Base-by-base conservation (phyloP, 2,329 filamentous ascomycete genomes). In the Hymenoscyphus infarciens region DNA sequence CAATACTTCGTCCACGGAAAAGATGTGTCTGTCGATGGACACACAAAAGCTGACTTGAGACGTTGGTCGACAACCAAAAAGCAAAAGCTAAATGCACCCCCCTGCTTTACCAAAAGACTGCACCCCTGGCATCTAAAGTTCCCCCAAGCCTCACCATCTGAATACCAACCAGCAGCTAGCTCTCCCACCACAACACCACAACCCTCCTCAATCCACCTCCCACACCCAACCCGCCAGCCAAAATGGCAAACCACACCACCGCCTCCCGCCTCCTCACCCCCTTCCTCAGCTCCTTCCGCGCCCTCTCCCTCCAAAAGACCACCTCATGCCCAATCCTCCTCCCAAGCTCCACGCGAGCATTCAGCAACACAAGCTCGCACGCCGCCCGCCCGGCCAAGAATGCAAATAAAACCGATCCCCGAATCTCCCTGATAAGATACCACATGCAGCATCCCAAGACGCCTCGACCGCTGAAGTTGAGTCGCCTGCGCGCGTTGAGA, bases 381-480 rank as follows among this genome's bases (percentile, higher is more conserved):
- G 29, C 58, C 57, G 63, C 63, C 22, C 52, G 56, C 33, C 15
- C 25, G 3, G 52, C 52, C 16, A 52, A 33, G 29, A 55, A 35
- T 22, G 38, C 16, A 13, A n/a, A 13, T 11, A 68, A 69, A 60
- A 61, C 22, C n/a, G 72, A 74, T 29, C 70, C 65, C 45, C 61
- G 68, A 42, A 65, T 69, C n/a, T 85, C 82, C 39, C 73, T 85
- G 61, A 90, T 91, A 75, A 82, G 87, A 71, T 91, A 90, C 78
- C 85, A 87, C 76, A 84, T 91, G 69, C 78, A 83, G 71, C 88
- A 91, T 75, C 86, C 87, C 1, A 77, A 83, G 33, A 89, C 85
- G 6, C 88, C 87, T 0, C 85, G 87, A 13, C 93, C 95, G 0
- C 85, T 99, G 68, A 89, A 92, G 71, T 93, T 98, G 84, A 92